phyloP scores from a whole-genome alignment of 140 eudicot species.

The Ambrosia hybrid region DNA sequence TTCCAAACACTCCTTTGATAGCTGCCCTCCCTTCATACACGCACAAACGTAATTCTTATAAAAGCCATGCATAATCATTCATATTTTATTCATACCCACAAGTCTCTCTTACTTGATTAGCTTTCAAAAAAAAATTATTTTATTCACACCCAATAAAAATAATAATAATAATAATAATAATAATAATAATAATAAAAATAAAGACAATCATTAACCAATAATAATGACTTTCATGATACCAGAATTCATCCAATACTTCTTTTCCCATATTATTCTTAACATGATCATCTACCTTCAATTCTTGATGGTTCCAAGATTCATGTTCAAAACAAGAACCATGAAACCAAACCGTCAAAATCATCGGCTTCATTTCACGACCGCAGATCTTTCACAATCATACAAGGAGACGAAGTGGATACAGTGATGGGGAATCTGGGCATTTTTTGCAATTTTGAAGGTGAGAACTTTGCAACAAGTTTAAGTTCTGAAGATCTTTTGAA shows the following conservation, averaged over 20 bases:
- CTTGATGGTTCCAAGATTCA: conserved; percentile 17
- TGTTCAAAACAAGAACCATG: conserved; percentile 22
- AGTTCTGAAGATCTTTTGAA: conserved; percentile 36
- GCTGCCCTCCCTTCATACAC: conserved; percentile 14
- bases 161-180: no score
- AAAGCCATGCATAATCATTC: conserved; percentile 3
- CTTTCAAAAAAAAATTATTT: conserved; percentile 23
- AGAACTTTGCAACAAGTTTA: conserved; percentile 36
- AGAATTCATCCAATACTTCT: conserved; percentile 39
- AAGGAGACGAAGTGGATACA: conserved; percentile 48
- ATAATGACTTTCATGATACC: conserved; percentile 34
- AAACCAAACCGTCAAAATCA: conserved; percentile 18
- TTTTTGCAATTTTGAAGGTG: conserved; percentile 30
- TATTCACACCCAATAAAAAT: neutral
- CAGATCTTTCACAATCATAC: neutral
- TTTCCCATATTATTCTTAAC: conserved; percentile 29
- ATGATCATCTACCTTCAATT: conserved; percentile 19
- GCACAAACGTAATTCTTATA: conserved; percentile 18
- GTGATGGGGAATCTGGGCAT: conserved; percentile 59
- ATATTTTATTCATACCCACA: conserved; percentile 15
- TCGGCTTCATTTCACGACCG: conserved; percentile 19
- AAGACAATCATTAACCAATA: conserved; percentile 3
- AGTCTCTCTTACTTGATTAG: neutral
- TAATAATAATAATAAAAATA: neutral
- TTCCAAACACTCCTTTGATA: conserved; percentile 20